Evolutionary conservation across 352 stramenopile genomes (phyloP).

Genomic region (Globisporangium cederbergense): DNA sequence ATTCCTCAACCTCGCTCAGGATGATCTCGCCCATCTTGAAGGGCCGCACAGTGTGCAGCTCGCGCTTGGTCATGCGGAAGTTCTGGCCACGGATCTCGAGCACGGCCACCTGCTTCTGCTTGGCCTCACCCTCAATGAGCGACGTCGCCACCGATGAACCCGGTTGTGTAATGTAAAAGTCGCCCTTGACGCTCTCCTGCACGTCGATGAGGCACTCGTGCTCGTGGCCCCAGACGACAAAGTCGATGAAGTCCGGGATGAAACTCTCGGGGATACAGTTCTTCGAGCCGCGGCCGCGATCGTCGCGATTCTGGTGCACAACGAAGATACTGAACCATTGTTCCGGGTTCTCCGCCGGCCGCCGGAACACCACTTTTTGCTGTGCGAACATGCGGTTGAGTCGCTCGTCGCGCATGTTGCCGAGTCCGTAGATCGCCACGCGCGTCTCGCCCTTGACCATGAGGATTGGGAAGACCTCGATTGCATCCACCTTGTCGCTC

Average conservation of each 20-base stretch:
- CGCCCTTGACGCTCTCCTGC: constrained; percentile 92
- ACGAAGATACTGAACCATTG: constrained; percentile 99
- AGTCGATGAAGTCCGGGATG: constrained; percentile 98
- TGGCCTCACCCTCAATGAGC: constrained; percentile 86
- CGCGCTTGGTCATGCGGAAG: constrained; percentile 86
- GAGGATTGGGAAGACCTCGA: constrained; percentile 95
- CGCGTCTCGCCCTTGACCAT: constrained; percentile 94
- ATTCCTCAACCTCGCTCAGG: constrained; percentile 77
- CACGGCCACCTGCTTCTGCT: constrained; percentile 85
- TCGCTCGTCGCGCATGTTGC: constrained; percentile 97
- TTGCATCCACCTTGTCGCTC: constrained; percentile 89
- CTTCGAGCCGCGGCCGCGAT: constrained; percentile 89
- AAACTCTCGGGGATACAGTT: constrained; percentile 98
- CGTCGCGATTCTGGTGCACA: constrained; percentile 98
- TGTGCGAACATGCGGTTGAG: constrained; percentile 97
- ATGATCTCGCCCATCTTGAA: constrained; percentile 93
- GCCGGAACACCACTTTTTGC: constrained; percentile 94
- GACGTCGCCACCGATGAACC: constrained; percentile 96
- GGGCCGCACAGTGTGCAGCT: constrained; percentile 88
- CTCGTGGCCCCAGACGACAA: constrained; percentile 97
- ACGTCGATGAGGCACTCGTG: constrained; percentile 97
- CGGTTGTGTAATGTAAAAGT: constrained; percentile 96
- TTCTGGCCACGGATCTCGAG: constrained; percentile 87
- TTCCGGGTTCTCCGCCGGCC: constrained; percentile 67
- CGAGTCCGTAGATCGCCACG: constrained; percentile 97